Conservation (phyloP, 345 rosid genomes). For the Rubroshorea leprosula region DNA sequence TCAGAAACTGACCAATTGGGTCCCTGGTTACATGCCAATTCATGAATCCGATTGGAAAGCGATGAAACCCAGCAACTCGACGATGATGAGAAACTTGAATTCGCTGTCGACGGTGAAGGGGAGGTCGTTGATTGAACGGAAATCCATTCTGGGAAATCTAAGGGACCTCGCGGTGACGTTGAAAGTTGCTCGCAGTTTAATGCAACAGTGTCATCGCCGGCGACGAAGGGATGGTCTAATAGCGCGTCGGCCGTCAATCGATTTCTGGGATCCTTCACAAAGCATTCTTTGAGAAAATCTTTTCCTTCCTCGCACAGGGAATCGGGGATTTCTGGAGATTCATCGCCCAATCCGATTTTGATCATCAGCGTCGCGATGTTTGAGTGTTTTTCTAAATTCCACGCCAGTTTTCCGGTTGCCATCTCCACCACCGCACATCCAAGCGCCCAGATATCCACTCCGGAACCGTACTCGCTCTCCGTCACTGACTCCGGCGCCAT, state of each 20-base stretch:
- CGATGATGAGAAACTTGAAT: slow-evolving; percentile 15
- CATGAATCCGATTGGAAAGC: slow-evolving; percentile 24
- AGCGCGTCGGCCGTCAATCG: slow-evolving; percentile 83
- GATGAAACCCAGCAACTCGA: slow-evolving; percentile 11
- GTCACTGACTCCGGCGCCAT: slow-evolving; percentile 73
- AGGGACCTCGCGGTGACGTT: slow-evolving; percentile 44
- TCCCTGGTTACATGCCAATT: slow-evolving; percentile 16
- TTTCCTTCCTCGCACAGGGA: slow-evolving; percentile 56
- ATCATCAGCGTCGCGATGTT: slow-evolving; percentile 40
- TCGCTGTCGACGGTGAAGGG: slow-evolving; percentile 2
- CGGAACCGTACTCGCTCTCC: slow-evolving; percentile 48
- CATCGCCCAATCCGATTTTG: slow-evolving; percentile 51
- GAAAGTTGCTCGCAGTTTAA: not conserved
- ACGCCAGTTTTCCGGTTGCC: slow-evolving; percentile 59
- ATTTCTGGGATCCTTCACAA: slow-evolving; percentile 42
- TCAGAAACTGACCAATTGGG: slow-evolving; percentile 39
- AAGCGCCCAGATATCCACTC: slow-evolving; percentile 83
- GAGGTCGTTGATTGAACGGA: slow-evolving; percentile 28
- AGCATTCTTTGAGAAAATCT: slow-evolving; percentile 62
- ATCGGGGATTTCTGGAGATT: slow-evolving; percentile 51
- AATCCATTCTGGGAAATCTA: slow-evolving; percentile 39
- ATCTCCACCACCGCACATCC: slow-evolving; percentile 77
- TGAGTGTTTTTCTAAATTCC: slow-evolving; percentile 34
- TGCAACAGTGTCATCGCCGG: slow-evolving; percentile 17
- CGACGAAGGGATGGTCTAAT: slow-evolving; percentile 55